Evolutionary conservation across 2,329 filamentous ascomycete species (phyloP).

Genomic region (Fusarium odoratissimum): DNA sequence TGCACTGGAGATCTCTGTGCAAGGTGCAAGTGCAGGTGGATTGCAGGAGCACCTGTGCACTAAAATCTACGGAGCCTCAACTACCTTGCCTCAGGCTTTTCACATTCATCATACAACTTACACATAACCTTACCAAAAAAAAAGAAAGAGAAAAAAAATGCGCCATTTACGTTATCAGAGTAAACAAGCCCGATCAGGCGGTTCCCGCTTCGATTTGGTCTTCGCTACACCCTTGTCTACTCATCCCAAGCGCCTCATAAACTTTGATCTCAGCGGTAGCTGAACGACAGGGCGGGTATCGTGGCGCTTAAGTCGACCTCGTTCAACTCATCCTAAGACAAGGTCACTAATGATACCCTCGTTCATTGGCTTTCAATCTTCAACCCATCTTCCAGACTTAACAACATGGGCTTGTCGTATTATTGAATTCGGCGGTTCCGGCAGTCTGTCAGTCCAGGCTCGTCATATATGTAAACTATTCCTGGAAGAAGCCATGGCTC

Average conservation of each 20-base stretch:
- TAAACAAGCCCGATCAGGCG: neutral
- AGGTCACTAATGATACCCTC: slow-evolving; percentile 16
- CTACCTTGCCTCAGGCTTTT: neutral
- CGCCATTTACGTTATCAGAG: slow-evolving; percentile 7
- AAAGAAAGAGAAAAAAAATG: neutral
- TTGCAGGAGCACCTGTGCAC: neutral
- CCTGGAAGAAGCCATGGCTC: neutral
- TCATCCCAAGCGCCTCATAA: slow-evolving; percentile 1
- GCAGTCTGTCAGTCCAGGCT: neutral
- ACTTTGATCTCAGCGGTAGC: slow-evolving; percentile 10
- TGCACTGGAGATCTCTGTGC: slow-evolving; percentile 22
- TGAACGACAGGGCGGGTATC: slow-evolving; percentile 17
- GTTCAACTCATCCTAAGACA: slow-evolving; percentile 4
- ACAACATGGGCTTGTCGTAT: neutral
- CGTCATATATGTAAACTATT: neutral
- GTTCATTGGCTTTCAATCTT: slow-evolving; percentile 20
- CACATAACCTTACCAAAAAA: neutral
- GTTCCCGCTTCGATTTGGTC: neutral
- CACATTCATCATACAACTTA: neutral
- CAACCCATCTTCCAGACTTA: neutral
- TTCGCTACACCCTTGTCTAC: neutral
- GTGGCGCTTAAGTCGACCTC: slow-evolving; percentile 37
- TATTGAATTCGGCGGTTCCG: slow-evolving; percentile 7
- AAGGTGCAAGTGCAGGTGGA: neutral
- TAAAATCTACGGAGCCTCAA: slow-evolving; percentile 19